phyloP scores from a whole-genome alignment of 768 basidiomycete species.

The Mycena rosella region DNA sequence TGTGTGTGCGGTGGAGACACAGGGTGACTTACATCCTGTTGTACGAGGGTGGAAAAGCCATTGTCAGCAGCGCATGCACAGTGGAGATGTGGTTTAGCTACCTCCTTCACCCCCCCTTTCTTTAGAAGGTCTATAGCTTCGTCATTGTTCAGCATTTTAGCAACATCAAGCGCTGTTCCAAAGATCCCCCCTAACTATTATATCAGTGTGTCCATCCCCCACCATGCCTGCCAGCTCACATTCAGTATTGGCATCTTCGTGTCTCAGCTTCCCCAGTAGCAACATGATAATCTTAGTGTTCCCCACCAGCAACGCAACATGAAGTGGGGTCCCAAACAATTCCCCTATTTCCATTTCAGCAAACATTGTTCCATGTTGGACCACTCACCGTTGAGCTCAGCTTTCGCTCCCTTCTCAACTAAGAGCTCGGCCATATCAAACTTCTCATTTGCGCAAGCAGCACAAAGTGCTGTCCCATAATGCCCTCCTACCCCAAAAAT shows the following conservation, averaged over 20 bases:
- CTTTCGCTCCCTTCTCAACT: not conserved
- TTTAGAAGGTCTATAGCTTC: not conserved
- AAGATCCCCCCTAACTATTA: not conserved
- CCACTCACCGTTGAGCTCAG: not conserved
- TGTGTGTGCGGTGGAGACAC: not conserved
- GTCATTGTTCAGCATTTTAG: not conserved
- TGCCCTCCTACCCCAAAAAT: not conserved
- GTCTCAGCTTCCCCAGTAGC: not conserved
- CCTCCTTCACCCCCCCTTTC: not conserved
- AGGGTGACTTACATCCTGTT: not conserved
- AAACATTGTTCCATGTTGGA: not conserved
- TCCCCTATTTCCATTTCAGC: not conserved
- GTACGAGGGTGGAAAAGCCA: not conserved
- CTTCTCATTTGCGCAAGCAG: too few relatives aligned
- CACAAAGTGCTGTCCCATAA: conserved; percentile 3
- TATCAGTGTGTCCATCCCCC: not conserved
- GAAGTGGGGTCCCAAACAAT: conserved; percentile 2
- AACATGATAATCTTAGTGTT: not conserved
- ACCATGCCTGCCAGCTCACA: not conserved
- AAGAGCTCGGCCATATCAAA: not conserved
- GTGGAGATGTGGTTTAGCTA: not conserved
- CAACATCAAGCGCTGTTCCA: conserved; percentile 11
- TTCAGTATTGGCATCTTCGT: not conserved
- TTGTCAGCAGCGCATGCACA: not conserved
- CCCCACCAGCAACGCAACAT: conserved; percentile 7